phyloP scores from a whole-genome alignment of 2,329 filamentous ascomycete genomes.

The Drechslerella dactyloides region DNA sequence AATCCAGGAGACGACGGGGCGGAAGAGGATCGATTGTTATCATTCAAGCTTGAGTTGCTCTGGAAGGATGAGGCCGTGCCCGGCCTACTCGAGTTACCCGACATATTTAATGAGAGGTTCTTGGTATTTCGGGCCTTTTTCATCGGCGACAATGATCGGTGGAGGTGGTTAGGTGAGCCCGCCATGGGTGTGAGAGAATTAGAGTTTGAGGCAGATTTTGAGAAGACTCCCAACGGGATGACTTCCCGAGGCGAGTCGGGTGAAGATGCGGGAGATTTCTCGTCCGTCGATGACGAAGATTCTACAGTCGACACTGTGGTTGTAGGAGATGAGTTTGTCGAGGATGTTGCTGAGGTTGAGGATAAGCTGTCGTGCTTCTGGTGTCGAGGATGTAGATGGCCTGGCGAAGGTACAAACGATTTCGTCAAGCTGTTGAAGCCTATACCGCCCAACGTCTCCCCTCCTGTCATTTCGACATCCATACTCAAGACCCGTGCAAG shows the following conservation, averaged over 20 bases:
- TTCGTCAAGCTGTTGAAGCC: constrained; percentile 48
- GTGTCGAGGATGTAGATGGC: constrained; percentile 61
- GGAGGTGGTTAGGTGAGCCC: constrained; percentile 59
- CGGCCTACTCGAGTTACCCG: constrained; percentile 61
- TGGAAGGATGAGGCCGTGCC: constrained; percentile 61
- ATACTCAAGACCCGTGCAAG: constrained; percentile 40
- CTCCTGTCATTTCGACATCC: constrained; percentile 51
- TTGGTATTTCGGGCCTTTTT: constrained; percentile 79
- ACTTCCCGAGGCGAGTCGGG: constrained; percentile 85
- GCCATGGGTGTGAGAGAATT: constrained; percentile 56
- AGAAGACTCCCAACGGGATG: constrained; percentile 61
- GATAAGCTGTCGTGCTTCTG: constrained; percentile 79
- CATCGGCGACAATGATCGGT: constrained; percentile 61
- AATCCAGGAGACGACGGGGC: constrained; percentile 77
- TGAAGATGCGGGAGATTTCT: constrained; percentile 88
- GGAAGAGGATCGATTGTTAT: constrained; percentile 58
- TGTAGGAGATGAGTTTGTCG: constrained; percentile 91
- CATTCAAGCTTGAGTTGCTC: constrained; percentile 54
- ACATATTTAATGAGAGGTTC: constrained; percentile 78
- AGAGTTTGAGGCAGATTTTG: constrained; percentile 65
- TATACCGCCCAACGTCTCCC: constrained; percentile 48
- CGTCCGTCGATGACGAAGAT: constrained; percentile 85
- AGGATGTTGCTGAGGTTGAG: constrained; percentile 74
- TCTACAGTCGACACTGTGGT: constrained; percentile 92
- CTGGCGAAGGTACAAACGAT: constrained; percentile 46